Evolutionary conservation across 768 basidiomycete species (phyloP).

Genomic region (Paxillus ammoniavirescens): DNA sequence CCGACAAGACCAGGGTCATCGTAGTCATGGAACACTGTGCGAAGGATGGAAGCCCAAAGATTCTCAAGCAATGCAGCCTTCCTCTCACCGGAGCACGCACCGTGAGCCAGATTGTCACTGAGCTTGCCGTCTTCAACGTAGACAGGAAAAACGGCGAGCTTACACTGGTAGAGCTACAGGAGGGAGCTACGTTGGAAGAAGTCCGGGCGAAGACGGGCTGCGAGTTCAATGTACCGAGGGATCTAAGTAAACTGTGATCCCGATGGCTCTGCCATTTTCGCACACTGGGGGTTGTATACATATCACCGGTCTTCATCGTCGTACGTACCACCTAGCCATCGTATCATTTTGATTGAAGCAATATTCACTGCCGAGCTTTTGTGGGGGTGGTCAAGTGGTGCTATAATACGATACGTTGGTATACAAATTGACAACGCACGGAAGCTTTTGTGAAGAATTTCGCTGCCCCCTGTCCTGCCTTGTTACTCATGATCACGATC

Average conservation of each 20-base stretch:
- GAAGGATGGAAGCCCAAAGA: constrained; percentile 88
- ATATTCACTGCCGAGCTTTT: not conserved
- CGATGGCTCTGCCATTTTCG: not conserved
- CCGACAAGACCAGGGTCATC: constrained; percentile 91
- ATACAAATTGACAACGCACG: no score
- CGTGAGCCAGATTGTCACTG: constrained; percentile 91
- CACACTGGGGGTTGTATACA: constrained; percentile 7
- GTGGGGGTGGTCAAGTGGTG: not conserved
- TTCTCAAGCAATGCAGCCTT: constrained; percentile 75
- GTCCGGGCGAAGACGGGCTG: constrained; percentile 86
- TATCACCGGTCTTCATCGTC: constrained; percentile 1
- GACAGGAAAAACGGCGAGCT: constrained; percentile 73
- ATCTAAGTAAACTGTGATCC: constrained; percentile 48
- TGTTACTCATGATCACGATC: constrained; percentile 1
- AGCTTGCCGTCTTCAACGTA: constrained; percentile 87
- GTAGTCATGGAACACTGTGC: constrained; percentile 89
- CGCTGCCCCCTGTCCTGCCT: not conserved
- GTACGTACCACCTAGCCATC: not conserved
- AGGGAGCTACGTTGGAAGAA: constrained; percentile 81
- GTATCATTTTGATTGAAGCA: not conserved
- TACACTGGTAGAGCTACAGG: constrained; percentile 78
- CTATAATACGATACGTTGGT: no score
- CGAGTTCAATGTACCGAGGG: constrained; percentile 62
- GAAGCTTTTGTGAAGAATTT: not conserved
- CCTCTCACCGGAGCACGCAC: constrained; percentile 87